Conservation (phyloP, 2,329 filamentous ascomycete genomes). For the Fusarium gaditjirri region DNA sequence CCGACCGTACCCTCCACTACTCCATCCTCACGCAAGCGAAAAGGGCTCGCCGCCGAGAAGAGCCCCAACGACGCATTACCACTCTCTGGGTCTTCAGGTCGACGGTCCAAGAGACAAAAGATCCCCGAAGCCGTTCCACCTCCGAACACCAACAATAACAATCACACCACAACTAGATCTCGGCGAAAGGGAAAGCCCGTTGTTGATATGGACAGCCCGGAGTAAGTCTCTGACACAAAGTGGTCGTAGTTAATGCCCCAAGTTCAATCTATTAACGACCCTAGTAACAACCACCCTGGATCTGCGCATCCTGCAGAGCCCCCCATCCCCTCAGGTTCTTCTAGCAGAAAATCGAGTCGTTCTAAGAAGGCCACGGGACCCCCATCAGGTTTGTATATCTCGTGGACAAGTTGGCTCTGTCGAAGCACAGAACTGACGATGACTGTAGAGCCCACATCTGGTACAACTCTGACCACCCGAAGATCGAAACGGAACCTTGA, state of each 20-base stretch:
- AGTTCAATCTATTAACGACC: constrained; percentile 16
- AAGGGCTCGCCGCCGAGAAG: constrained; percentile 67
- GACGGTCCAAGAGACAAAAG: constrained; percentile 78
- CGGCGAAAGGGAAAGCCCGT: constrained; percentile 70
- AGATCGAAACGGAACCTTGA: constrained; percentile 65
- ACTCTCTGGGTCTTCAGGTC: constrained; percentile 54
- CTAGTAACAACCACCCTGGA: constrained; percentile 52
- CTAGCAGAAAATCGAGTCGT: constrained; percentile 78
- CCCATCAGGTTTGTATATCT: constrained; percentile 51
- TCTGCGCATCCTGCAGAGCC: constrained; percentile 70
- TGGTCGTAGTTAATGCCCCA: neutral
- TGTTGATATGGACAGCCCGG: constrained; percentile 77
- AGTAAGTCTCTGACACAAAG: constrained; percentile 58
- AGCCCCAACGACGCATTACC: constrained; percentile 51
- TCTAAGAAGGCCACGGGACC: constrained; percentile 71
- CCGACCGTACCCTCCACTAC: constrained; percentile 55
- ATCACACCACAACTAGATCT: constrained; percentile 54
- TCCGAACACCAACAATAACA: constrained; percentile 39
- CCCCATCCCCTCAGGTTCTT: constrained; percentile 68
- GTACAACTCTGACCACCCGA: constrained; percentile 54
- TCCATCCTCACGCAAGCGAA: constrained; percentile 77
- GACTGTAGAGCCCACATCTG: constrained; percentile 48
- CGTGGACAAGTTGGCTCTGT: neutral
- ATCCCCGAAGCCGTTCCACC: constrained; percentile 61
- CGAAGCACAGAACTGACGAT: constrained; percentile 21